These are phyloP conservation scores for Ammopiptanthus mongolicus DNA, from an alignment of 306 rosid species.

Conservation along the genomic window DNA sequence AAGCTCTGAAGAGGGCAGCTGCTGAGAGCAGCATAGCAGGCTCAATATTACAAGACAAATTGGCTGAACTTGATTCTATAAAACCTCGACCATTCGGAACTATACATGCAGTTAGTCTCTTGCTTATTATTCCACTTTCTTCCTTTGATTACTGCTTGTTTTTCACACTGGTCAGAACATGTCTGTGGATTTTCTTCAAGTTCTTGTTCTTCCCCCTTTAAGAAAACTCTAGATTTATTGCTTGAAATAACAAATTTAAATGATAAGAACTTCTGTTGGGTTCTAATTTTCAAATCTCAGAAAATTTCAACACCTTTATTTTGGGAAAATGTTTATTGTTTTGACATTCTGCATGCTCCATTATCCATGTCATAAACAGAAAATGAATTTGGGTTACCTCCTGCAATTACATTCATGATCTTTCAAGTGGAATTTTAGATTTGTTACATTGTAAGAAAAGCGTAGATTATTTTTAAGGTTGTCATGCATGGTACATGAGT, in stretches of 20 bases:
- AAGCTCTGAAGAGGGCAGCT: slow-evolving; percentile 42
- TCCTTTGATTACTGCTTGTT: background rate
- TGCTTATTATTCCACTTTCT: slow-evolving; percentile 7
- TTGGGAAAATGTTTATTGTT: background rate
- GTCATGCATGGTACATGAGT: background rate
- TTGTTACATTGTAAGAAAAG: background rate
- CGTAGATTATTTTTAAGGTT: background rate
- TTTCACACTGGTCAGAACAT: slow-evolving; percentile 9
- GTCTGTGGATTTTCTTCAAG: background rate
- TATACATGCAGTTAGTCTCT: slow-evolving; percentile 41
- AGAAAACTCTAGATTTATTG: background rate
- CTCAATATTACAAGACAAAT: slow-evolving; percentile 31
- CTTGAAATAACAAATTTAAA: slow-evolving; percentile 3
- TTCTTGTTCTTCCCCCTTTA: background rate
- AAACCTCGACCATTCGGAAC: slow-evolving; percentile 46
- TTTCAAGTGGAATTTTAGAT: background rate
- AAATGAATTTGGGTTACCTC: background rate
- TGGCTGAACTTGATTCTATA: slow-evolving; percentile 34
- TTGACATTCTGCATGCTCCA: background rate
- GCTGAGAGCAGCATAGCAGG: slow-evolving; percentile 38
- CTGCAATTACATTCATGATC: background rate
- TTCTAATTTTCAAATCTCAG: background rate
- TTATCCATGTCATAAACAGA: background rate
- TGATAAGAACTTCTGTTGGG: background rate
- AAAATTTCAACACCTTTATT: background rate